A percentile compares a stretch with the other conserved stretches of the same genome.
Evolutionary conservation across 768 basidiomycete species (phyloP).

Genomic region (Mycena pura): DNA sequence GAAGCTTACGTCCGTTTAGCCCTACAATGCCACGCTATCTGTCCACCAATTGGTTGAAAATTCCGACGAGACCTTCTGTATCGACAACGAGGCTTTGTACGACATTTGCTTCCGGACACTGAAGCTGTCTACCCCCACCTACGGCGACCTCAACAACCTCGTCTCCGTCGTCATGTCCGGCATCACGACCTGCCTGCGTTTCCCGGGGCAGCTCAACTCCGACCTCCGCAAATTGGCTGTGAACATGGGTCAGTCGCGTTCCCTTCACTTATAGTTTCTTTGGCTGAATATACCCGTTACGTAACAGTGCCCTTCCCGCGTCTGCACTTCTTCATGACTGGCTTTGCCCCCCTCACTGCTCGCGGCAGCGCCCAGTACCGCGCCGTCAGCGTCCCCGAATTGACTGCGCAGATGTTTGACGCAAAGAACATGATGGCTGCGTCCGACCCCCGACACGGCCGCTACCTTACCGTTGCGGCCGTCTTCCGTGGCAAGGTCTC

Average conservation of each 20-base stretch:
- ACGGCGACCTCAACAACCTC: conserved; percentile 97
- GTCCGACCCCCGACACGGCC: conserved; percentile 94
- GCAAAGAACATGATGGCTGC: conserved; percentile 99
- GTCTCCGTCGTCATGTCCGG: conserved; percentile 99
- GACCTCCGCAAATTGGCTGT: conserved; percentile 98
- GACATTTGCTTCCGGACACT: conserved; percentile 99
- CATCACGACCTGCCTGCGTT: conserved; percentile 97
- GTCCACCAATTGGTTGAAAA: conserved; percentile 99
- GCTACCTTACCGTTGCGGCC: conserved; percentile 97
- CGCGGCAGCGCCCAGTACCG: conserved; percentile 96
- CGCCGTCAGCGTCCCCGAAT: conserved; percentile 95
- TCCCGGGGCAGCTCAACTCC: conserved; percentile 99
- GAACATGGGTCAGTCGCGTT: conserved; percentile 86
- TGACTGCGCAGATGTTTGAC: conserved; percentile 99
- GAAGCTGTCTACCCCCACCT: conserved; percentile 94
- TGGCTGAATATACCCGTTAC: background rate
- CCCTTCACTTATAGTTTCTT: background rate
- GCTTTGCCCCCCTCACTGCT: conserved; percentile 93
- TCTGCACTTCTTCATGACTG: conserved; percentile 99
- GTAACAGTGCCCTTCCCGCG: conserved; percentile 91
- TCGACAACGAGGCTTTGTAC: conserved; percentile 99
- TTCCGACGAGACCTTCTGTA: conserved; percentile 99
- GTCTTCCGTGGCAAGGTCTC: conserved; percentile 99
- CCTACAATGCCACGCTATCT: conserved; percentile 98
- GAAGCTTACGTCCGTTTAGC: conserved; percentile 48